Percentiles rank a stretch among this genome's conserved stretches.
Conservation (phyloP, 1,284 basidiomycete genomes). For the Termitomyces sp. region DNA sequence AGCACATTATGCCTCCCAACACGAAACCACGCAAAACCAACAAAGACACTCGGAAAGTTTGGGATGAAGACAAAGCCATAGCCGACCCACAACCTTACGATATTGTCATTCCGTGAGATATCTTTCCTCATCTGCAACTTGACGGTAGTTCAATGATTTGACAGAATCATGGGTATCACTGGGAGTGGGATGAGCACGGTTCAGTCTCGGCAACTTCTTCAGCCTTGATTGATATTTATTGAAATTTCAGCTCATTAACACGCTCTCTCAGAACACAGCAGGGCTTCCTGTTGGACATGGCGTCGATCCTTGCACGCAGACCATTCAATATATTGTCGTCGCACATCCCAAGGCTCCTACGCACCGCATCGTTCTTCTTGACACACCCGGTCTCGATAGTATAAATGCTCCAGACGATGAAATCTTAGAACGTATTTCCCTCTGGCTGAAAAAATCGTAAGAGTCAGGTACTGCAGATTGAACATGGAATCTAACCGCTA, state of each 20-base stretch:
- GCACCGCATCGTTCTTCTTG: constrained; percentile 10
- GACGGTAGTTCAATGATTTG: background rate
- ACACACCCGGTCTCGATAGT: constrained; percentile 13
- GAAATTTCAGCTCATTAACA: constrained; percentile 10
- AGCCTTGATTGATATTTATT: background rate
- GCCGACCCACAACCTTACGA: constrained; percentile 10
- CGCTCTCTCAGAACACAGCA: background rate
- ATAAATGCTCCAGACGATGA: constrained; percentile 8
- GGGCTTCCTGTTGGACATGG: constrained; percentile 9
- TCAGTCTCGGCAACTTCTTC: background rate
- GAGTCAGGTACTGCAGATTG: background rate
- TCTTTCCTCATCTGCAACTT: background rate
- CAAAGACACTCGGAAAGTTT: constrained; percentile 3
- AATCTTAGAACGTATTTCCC: constrained; percentile 5
- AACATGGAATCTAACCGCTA: background rate
- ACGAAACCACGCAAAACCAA: constrained; percentile 2
- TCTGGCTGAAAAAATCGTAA: constrained; percentile 12
- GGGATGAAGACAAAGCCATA: constrained; percentile 4
- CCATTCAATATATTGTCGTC: constrained; percentile 4
- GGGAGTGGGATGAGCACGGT: constrained; percentile 15
- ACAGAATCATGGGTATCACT: constrained; percentile 13
- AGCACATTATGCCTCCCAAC: background rate
- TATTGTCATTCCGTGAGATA: constrained; percentile 12
- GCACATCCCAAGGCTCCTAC: constrained; percentile 11
- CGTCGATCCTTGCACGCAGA: constrained; percentile 10